Evolutionary conservation across 352 stramenopile species (phyloP).

Genomic region (Pythium coloratum): DNA sequence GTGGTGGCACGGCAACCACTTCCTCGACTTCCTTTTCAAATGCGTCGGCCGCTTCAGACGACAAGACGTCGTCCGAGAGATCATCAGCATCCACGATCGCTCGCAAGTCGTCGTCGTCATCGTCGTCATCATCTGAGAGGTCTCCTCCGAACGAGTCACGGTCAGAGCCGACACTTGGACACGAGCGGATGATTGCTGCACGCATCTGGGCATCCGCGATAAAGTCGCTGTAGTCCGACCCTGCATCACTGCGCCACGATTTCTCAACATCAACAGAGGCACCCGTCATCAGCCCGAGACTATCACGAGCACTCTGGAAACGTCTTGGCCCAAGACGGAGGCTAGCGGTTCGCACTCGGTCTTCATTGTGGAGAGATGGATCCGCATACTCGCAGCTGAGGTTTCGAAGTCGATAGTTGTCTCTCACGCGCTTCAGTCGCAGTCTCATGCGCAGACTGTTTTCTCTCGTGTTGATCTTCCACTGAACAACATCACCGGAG

Average conservation of each 20-base stretch:
- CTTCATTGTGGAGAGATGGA: conserved; percentile 46
- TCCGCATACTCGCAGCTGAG: conserved; percentile 61
- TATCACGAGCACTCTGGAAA: conserved; percentile 27
- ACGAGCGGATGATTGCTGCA: conserved; percentile 68
- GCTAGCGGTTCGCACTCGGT: conserved; percentile 17
- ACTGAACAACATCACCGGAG: conserved; percentile 19
- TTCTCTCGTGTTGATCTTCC: conserved; percentile 70
- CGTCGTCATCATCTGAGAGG: conserved; percentile 49
- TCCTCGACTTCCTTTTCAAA: conserved; percentile 28
- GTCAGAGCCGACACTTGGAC: conserved; percentile 56
- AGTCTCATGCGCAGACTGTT: conserved; percentile 80
- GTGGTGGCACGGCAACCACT: neutral
- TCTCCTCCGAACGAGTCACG: conserved; percentile 35
- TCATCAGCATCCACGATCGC: conserved; percentile 19
- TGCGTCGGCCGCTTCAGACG: neutral
- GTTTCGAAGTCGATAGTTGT: conserved; percentile 68
- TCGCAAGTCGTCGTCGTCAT: conserved; percentile 36
- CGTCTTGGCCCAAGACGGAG: conserved; percentile 16
- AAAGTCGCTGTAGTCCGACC: conserved; percentile 79
- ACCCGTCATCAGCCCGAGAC: conserved; percentile 22
- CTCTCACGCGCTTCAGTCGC: conserved; percentile 57
- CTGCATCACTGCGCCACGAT: conserved; percentile 70
- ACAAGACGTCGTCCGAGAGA: neutral
- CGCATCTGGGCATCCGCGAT: conserved; percentile 77
- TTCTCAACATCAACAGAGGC: conserved; percentile 42